Evolutionary conservation across 2,329 filamentous ascomycete genomes (phyloP).

Genomic region (Xylaria multiplex): DNA sequence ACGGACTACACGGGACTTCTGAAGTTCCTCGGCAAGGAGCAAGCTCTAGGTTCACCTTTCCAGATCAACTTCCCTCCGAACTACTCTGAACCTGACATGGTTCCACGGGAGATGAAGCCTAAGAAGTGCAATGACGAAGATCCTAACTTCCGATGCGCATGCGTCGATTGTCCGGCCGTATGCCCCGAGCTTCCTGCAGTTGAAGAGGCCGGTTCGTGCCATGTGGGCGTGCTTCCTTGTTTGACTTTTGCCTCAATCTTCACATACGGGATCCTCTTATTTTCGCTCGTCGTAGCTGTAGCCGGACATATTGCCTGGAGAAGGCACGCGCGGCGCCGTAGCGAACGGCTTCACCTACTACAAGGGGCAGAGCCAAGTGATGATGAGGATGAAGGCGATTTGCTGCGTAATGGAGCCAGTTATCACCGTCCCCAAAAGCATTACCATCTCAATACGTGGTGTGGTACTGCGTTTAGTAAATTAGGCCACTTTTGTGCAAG

Average conservation of each 20-base stretch:
- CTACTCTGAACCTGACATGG: conserved; percentile 75
- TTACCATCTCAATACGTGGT: conserved; percentile 85
- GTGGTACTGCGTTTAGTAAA: conserved; percentile 81
- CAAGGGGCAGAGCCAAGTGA: conserved; percentile 87
- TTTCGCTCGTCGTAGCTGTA: conserved; percentile 72
- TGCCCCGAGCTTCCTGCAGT: conserved; percentile 85
- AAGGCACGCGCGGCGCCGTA: conserved; percentile 77
- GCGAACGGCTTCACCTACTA: conserved; percentile 84
- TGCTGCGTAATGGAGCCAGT: conserved; percentile 79
- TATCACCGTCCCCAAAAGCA: conserved; percentile 80
- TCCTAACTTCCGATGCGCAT: conserved; percentile 86
- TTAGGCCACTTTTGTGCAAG: conserved; percentile 83
- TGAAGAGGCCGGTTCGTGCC: conserved; percentile 75
- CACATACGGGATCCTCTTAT: conserved; percentile 80
- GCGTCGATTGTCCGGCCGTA: conserved; percentile 88
- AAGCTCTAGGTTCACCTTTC: conserved; percentile 90
- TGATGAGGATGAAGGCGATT: conserved; percentile 91
- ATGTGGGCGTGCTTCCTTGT: conserved; percentile 89
- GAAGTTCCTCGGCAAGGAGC: conserved; percentile 93
- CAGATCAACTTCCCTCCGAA: conserved; percentile 90
- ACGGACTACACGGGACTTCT: conserved; percentile 88
- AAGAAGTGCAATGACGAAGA: conserved; percentile 93
- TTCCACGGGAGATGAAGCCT: conserved; percentile 73
- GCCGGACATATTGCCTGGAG: conserved; percentile 80
- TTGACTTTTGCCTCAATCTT: conserved; percentile 93